These are phyloP conservation scores for Penicillium antarcticum DNA, from an alignment of 495 filamentous ascomycete genomes.

Conservation along the genomic window DNA sequence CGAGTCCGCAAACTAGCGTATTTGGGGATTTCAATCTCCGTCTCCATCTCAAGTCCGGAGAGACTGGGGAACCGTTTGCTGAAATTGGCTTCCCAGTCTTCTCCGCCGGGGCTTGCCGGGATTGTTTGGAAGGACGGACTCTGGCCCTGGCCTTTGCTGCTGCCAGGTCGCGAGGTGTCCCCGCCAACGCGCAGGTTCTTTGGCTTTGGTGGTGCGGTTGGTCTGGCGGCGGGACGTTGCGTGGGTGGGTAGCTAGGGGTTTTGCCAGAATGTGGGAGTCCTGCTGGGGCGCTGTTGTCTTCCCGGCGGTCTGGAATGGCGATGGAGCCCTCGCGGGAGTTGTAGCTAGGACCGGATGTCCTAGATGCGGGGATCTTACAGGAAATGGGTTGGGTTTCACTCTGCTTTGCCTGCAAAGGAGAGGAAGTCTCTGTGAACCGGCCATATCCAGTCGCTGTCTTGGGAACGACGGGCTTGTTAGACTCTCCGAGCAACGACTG, in stretches of 20 bases:
- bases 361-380: slow-evolving; percentile 10
- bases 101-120: slow-evolving; percentile 27
- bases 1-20: slow-evolving; percentile 37
- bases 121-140: slow-evolving; percentile 19
- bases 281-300: slow-evolving; percentile 15
- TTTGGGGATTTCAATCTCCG: slow-evolving; percentile 53
- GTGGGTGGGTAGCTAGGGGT: slow-evolving; percentile 20
- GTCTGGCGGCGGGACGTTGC: slow-evolving; percentile 32
- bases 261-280: slow-evolving; percentile 16
- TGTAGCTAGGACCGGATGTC: slow-evolving; percentile 19
- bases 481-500: slow-evolving; percentile 82
- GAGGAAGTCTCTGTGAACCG: slow-evolving; percentile 61
- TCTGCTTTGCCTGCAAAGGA: slow-evolving; percentile 43
- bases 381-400: slow-evolving; percentile 11
- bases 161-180: slow-evolving; percentile 17
- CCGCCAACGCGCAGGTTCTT: slow-evolving; percentile 51
- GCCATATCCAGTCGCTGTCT: slow-evolving; percentile 87
- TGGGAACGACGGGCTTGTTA: slow-evolving; percentile 54
- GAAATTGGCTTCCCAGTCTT: slow-evolving; percentile 73
- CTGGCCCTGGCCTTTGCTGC: slow-evolving; percentile 17
- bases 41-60: slow-evolving; percentile 75
- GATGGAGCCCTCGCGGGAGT: slow-evolving; percentile 11
- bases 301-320: slow-evolving; percentile 14
- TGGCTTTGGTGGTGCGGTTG: slow-evolving; percentile 59
- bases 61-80: slow-evolving; percentile 79